Evolutionary conservation across 2,329 filamentous ascomycete genomes (phyloP).

Genomic region (Trichoderma simmonsii): DNA sequence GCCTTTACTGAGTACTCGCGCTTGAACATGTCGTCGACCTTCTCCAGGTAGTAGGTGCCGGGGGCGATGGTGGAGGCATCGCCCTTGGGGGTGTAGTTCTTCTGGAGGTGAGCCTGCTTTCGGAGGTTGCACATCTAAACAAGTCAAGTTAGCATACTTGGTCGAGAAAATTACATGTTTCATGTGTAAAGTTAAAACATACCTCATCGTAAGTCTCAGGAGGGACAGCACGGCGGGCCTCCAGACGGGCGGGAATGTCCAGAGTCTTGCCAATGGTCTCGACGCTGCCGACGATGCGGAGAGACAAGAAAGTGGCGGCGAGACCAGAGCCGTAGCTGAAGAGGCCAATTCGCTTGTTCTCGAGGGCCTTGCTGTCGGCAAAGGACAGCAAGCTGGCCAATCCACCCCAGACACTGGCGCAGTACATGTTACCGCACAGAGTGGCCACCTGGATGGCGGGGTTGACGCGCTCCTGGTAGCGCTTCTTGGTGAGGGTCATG

Average conservation of each 20-base stretch:
- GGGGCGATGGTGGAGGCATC: slow-evolving; percentile 61
- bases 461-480: slow-evolving; percentile 72
- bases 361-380: slow-evolving; percentile 58
- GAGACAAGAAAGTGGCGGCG: slow-evolving; percentile 67
- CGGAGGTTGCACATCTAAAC: slow-evolving; percentile 69
- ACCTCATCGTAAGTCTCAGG: slow-evolving; percentile 68
- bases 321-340: slow-evolving; percentile 80
- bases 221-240: slow-evolving; percentile 61
- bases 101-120: slow-evolving; percentile 80
- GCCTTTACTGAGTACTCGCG: slow-evolving; percentile 73
- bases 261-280: slow-evolving; percentile 65
- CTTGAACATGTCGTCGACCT: slow-evolving; percentile 84
- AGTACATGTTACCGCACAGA: slow-evolving; percentile 69
- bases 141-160: background rate
- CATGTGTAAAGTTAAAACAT: too few species aligned
- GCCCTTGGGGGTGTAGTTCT: slow-evolving; percentile 70
- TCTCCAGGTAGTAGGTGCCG: slow-evolving; percentile 74
- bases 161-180: too few species aligned
- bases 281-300: slow-evolving; percentile 70
- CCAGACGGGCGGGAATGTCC: slow-evolving; percentile 66
- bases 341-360: slow-evolving; percentile 70
- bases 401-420: slow-evolving; percentile 71
- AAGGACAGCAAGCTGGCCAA: slow-evolving; percentile 67
- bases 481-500: slow-evolving; percentile 80
- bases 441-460: slow-evolving; percentile 74